Base-by-base conservation (phyloP, 164 flowering plant species). In the Protea cynaroides region DNA sequence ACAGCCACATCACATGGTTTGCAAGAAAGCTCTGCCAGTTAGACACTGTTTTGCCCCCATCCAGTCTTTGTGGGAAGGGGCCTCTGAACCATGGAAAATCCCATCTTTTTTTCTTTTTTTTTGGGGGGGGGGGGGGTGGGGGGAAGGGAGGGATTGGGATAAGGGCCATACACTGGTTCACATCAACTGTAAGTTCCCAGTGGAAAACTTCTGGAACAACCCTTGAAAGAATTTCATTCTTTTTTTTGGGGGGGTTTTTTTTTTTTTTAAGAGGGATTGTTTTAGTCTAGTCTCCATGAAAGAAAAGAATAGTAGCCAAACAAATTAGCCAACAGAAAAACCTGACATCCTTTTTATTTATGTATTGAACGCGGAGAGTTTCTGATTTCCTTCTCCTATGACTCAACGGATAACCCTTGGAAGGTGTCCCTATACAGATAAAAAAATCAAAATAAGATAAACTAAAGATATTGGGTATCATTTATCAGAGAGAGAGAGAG, bases 281-380 rank as follows among this genome's bases (percentile, higher is more conserved):
- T 63, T 29, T 11, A 52, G 53, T 47, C 15, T 23, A 29, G 34
- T 29, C 34, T 57, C 22, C 6, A 23, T 36, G 24, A 47, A 47
- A 9, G n/a, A 58, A 19, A 2, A 24, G 10, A 65, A 17, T 58
- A 10, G 61, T 49, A 60, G 24, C 17, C 50, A 25, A 54, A 59
- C 25, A 49, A 17, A 68, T 8, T 36, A 24, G 25, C 53, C 56
- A 21, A 53, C 24, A 60, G 61, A 60, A 92, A 69, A 67, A 94
- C 99, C 96, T 94, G 80, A 94, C 80, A 62, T 94, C 99, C 81
- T 91, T 91, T 29, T 73, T 83, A 24, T 82, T 85, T 67, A 94
- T 94, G 78, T 91, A 91, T 71, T 94, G 95, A 66, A 58, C 74
- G 3, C 97, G 83, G 66, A 86, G 71, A 63, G 96, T 94, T 79